These are phyloP conservation scores for Phoma sp. DNA, from an alignment of 2,329 filamentous ascomycete species.

Conservation along the genomic window DNA sequence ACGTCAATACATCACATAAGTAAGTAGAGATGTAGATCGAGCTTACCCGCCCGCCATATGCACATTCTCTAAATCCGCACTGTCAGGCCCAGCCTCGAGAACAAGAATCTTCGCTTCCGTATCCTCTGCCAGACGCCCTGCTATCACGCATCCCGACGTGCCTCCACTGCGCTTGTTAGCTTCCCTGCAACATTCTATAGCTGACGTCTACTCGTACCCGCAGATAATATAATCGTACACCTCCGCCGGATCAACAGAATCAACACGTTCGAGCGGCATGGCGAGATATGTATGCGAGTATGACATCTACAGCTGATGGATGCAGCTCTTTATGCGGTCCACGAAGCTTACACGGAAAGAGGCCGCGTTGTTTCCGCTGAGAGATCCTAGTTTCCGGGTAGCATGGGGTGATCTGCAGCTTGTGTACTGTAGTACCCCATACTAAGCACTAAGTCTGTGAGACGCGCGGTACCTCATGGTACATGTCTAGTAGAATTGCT, in stretches of 20 bases:
- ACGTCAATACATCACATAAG: conserved; percentile 1
- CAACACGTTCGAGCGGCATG: conserved; percentile 30
- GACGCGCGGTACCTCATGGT: not conserved
- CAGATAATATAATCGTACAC: conserved; percentile 39
- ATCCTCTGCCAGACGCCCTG: conserved; percentile 57
- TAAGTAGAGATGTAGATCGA: not conserved
- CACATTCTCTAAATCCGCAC: conserved; percentile 56
- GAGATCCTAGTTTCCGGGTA: not conserved
- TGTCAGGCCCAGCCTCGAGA: conserved; percentile 59
- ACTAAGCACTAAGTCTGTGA: not conserved
- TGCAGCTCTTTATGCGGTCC: conserved; percentile 7
- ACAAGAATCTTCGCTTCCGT: conserved; percentile 52
- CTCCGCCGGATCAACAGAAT: conserved; percentile 27
- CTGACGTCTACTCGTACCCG: conserved; percentile 27
- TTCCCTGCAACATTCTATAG: too few species aligned
- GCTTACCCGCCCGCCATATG: conserved; percentile 60
- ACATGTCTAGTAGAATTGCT: too few species aligned
- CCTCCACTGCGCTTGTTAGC: conserved; percentile 56
- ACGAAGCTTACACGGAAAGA: conserved; percentile 12
- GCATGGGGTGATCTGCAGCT: not conserved
- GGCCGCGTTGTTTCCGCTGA: conserved; percentile 14
- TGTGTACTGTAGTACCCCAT: not conserved
- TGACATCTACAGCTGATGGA: too few species aligned
- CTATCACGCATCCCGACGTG: conserved; percentile 59
- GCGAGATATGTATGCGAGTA: too few species aligned